Conservation (phyloP, 2,329 filamentous ascomycete genomes). For the Neocatenulostroma microsporum region DNA sequence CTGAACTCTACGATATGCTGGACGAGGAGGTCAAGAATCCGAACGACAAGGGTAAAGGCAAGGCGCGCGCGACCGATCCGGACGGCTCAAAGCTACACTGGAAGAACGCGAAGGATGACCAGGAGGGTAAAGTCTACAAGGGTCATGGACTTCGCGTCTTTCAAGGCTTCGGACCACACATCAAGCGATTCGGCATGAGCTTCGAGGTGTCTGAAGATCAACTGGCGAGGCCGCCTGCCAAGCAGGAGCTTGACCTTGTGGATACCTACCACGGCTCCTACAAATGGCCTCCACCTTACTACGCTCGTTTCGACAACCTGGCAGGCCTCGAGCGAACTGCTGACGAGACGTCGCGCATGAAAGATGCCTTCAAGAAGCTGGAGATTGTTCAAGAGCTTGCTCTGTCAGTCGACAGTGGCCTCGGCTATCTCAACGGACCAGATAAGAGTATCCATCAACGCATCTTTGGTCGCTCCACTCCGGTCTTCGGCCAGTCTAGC, state of each 20-base stretch:
- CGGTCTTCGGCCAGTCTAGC: conserved; percentile 39
- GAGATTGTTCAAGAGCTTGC: conserved; percentile 54
- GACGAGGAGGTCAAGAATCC: conserved; percentile 27
- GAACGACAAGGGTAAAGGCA: conserved; percentile 5
- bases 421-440: conserved; percentile 59
- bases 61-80: background rate
- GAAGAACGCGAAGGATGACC: conserved; percentile 33
- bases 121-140: conserved; percentile 39
- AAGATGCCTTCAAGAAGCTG: conserved; percentile 51
- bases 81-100: conserved; percentile 25
- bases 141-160: conserved; percentile 57
- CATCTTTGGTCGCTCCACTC: conserved; percentile 36
- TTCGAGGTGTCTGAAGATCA: conserved; percentile 56
- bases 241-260: conserved; percentile 48
- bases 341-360: conserved; percentile 56
- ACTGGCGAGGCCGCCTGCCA: conserved; percentile 46
- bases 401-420: conserved; percentile 57
- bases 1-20: conserved; percentile 53
- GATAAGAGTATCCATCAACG: conserved; percentile 47
- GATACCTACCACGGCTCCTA: conserved; percentile 58
- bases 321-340: conserved; percentile 55
- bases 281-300: conserved; percentile 54
- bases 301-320: conserved; percentile 52
- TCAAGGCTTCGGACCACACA: conserved; percentile 52
- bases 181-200: conserved; percentile 58